These are phyloP conservation scores for Candida corydali DNA, from an alignment of 805 yeast species.

Conservation along the genomic window DNA sequence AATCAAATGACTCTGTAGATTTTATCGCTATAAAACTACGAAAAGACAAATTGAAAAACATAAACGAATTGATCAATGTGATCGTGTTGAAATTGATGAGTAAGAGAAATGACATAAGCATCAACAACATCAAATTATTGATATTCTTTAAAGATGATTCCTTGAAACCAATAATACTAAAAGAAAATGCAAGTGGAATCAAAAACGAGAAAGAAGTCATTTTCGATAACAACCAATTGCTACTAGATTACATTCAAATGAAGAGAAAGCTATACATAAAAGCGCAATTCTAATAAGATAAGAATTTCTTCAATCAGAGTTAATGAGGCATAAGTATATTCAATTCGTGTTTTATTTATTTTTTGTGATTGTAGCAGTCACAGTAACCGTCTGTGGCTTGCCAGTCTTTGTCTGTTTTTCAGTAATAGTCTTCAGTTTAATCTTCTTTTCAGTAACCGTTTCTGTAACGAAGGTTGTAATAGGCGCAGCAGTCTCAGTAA, in stretches of 20 bases:
- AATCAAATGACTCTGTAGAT: not conserved
- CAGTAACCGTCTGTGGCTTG: too few relatives aligned
- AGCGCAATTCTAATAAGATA: conserved; percentile 10
- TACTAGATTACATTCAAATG: conserved; percentile 10
- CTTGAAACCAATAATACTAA: conserved; percentile 16
- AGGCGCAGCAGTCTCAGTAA: not conserved
- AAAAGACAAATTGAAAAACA: conserved; percentile 14
- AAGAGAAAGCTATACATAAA: conserved; percentile 9
- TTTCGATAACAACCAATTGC: conserved; percentile 4
- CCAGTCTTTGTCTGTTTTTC: too few relatives aligned
- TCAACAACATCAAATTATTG: conserved; percentile 12
- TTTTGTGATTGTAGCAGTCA: too few relatives aligned
- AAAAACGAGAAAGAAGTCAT: not conserved
- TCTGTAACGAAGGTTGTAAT: too few relatives aligned
- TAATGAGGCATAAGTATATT: too few relatives aligned
- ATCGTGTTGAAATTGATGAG: conserved; percentile 14
- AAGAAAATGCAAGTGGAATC: conserved; percentile 5
- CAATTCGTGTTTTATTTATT: too few relatives aligned
- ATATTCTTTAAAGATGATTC: conserved; percentile 16
- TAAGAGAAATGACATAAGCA: conserved; percentile 12
- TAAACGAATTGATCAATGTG: conserved; percentile 15
- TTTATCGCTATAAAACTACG: conserved; percentile 11
- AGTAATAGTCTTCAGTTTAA: too few relatives aligned
- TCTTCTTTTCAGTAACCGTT: too few relatives aligned
- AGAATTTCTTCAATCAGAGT: too few relatives aligned